Base-by-base conservation (phyloP, 495 filamentous ascomycete genomes). In the Staphylotrichum tortipilum region DNA sequence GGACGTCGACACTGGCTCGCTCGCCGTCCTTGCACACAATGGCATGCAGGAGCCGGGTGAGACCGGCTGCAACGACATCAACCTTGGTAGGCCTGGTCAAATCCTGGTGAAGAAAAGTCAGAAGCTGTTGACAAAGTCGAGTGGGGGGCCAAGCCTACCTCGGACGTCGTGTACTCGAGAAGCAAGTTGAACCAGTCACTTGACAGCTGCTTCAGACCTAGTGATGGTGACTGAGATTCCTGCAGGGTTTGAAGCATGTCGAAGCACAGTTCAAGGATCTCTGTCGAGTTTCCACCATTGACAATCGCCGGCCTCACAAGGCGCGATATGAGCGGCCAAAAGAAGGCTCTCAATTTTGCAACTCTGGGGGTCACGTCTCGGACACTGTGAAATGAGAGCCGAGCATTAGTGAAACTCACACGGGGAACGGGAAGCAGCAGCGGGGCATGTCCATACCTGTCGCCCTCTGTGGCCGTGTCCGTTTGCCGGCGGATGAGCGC, bases 221-320 rank as follows among this genome's bases (percentile, higher is more conserved):
- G 53, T 36, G 71, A 68, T 3, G 61, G 59, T 1, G 79, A 68
- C 7, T 72, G 67, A 2, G 64, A 70, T 18, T 78, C 73, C 11
- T 73, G 69, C 22, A 88, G 65, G 14, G 71, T 75, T 36, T 67
- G 69, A 35, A 87, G 81, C 23, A 79, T 69, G 37, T 59, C 58
- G 4, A 74, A 65, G 31, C 74, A 66, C 7, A 78, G 58, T 5
- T 39, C 40, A 29, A 79, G 73, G 7, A 66, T 55, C 44, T 78
- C 74, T 28, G 65, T 62, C 48, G 75, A 72, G 21, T 67, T 64
- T 19, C 45, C 49, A n/a, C 66, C 62, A 17, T 60, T 38, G 2
- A 29, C 29, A 18, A 60, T 53, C 14, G 75, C 74, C 40, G 67
- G 53, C 14, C 57, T 54, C 24, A 79, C 58, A 9, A 79, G 60